These are phyloP conservation scores for Lepidium sativum DNA, from an alignment of 345 rosid species.

Conservation along the genomic window DNA sequence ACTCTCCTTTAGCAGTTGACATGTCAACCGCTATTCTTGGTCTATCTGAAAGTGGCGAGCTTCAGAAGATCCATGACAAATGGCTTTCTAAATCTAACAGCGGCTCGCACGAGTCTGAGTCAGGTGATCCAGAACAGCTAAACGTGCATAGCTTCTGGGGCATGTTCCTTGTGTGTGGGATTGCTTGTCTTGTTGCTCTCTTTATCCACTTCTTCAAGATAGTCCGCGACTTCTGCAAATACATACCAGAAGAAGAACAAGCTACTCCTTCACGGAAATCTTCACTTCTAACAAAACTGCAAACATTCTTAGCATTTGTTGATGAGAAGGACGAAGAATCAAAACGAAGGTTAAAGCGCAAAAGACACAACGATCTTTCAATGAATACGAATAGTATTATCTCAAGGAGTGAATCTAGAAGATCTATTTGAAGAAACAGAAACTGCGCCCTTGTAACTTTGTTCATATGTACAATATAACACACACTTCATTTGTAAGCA, in stretches of 20 bases:
- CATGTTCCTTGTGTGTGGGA: conserved; percentile 65
- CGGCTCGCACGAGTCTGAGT: conserved; percentile 17
- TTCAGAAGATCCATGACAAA: conserved; percentile 58
- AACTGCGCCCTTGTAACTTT: neutral
- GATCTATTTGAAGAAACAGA: conserved; percentile 13
- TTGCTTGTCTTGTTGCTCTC: conserved; percentile 53
- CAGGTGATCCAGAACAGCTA: conserved; percentile 51
- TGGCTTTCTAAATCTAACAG: conserved; percentile 60
- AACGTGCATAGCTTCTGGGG: conserved; percentile 74
- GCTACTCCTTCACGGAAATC: conserved; percentile 19
- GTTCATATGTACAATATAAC: neutral
- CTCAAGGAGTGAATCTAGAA: neutral
- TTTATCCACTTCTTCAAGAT: conserved; percentile 40
- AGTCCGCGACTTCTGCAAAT: conserved; percentile 37
- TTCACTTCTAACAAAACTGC: conserved; percentile 41
- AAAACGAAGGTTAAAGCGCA: conserved; percentile 45
- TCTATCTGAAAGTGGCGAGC: conserved; percentile 76
- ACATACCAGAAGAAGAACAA: neutral
- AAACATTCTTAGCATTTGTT: conserved; percentile 47
- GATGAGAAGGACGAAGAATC: conserved; percentile 48
- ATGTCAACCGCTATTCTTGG: conserved; percentile 81
- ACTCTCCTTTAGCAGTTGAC: conserved; percentile 78
- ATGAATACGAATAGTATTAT: conserved; percentile 3
- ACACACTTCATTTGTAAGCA: neutral
- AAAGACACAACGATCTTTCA: conserved; percentile 32